Evolutionary conservation across 2,329 filamentous ascomycete genomes (phyloP), one percentile per base, ranked within the genome.

Genomic region (Ceratocystis colombiana): DNA sequence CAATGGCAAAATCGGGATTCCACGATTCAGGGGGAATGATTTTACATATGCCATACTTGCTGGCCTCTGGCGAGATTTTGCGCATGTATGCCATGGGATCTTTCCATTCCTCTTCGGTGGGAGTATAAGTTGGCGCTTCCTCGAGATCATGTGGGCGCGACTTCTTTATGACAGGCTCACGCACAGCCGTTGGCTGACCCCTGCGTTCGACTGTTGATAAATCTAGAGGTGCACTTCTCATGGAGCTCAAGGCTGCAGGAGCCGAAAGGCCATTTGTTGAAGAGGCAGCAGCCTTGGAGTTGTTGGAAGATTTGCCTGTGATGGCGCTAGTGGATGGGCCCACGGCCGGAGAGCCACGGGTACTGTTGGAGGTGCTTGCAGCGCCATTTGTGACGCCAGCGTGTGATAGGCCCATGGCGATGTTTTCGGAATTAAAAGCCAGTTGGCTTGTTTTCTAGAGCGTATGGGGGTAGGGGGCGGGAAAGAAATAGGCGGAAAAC

Each of bases 1-100:
- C 91, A 73, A 99, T 95, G 55, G 92, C 92, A 75, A 99, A 97
- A 17, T 90, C 82, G 6, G 94, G 94, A 72, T 95, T 93, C 94
- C 94, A 99, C 44, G 82, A 86, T 69, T 94, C 90, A 0, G 94
- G 94, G 4, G 94, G 94, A 66, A 99, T 89, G 69, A 99, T 90
- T 76, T 96, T 96, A 82, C 91, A 92, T 65, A 99, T 89, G 63
- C 94, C 94, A 76, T 89, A 97, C 72, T 92, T 85, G 70, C 82
- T 84, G 28, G 90, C 94, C 74, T 96, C 91, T 0, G 90, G 86
- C 0, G 87, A 81, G 71, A 99, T 96, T 76, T 93, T 96, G 74
- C 87, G 87, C 71, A 99, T 92, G 73, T 96, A 99, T 71, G 89
- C 88, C 73, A 96, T 86, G 0, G 94, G 94, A 72, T 99, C 92